These are phyloP conservation scores for Coprinopsis strossmayeri DNA, from an alignment of 768 basidiomycete genomes.

Conservation along the genomic window DNA sequence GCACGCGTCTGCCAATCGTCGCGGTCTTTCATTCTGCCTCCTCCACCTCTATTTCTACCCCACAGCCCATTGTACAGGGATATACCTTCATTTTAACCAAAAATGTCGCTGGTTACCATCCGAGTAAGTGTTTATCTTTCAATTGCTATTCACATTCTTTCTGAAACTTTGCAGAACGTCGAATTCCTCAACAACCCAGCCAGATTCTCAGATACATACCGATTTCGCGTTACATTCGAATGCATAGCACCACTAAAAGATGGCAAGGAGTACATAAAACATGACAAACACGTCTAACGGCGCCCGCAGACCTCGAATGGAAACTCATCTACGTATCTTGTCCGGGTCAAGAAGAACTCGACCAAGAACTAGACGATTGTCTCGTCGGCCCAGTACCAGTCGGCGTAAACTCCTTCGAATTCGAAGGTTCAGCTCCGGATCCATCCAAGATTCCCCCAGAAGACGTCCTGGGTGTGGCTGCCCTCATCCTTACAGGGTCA, in stretches of 20 bases:
- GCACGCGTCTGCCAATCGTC: slow-evolving; percentile 14
- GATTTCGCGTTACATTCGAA: slow-evolving; percentile 94
- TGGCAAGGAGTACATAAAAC: slow-evolving; percentile 37
- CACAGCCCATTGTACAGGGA: neutral
- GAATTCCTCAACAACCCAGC: slow-evolving; percentile 93
- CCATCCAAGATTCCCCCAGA: slow-evolving; percentile 79
- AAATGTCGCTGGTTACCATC: slow-evolving; percentile 67
- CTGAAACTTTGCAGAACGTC: slow-evolving; percentile 48
- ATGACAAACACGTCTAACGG: too few relatives aligned
- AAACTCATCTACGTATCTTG: slow-evolving; percentile 94
- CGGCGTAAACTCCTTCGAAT: slow-evolving; percentile 97
- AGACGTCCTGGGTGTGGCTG: slow-evolving; percentile 94
- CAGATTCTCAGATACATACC: slow-evolving; percentile 84
- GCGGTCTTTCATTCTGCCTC: slow-evolving; percentile 9
- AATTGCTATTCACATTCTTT: neutral
- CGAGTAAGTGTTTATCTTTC: slow-evolving; percentile 34
- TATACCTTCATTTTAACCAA: neutral
- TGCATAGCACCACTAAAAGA: slow-evolving; percentile 89
- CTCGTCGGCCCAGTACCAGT: slow-evolving; percentile 95
- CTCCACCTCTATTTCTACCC: slow-evolving; percentile 11
- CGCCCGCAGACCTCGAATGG: slow-evolving; percentile 86
- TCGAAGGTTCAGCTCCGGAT: slow-evolving; percentile 81
- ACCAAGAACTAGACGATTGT: slow-evolving; percentile 97
- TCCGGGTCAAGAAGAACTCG: slow-evolving; percentile 83
- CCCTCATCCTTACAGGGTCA: slow-evolving; percentile 92